Evolutionary conservation across 345 rosid genomes (phyloP), one percentile per base, ranked within the genome.

Genomic region (Heritiera fomes): DNA sequence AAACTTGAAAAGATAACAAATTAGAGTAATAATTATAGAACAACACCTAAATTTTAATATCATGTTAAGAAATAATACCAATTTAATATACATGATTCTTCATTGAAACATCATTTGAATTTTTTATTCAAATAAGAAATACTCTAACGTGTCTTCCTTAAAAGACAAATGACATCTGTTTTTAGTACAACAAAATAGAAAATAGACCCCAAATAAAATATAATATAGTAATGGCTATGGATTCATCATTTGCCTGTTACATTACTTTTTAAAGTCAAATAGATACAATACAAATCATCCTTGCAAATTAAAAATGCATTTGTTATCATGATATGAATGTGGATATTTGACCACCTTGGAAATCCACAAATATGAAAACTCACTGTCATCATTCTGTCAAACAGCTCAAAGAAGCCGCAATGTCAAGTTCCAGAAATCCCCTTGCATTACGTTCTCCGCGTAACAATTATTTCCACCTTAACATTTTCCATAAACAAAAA

Each of bases 371-470:
- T 71, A 52, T 71, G 75, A 34, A 71, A 52, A 4, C 75, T 17
- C 30, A 52, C 75, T 71, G 75, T 71, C 75, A 71, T 52, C 61
- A 71, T 71, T 71, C 75, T 71, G 75, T 52, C 61, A 5, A 40
- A 32, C 46, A n/a, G 52, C 72, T 8, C 32, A 9, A n/a, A 10
- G 6, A 43, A 50, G 14, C 32, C 9, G 8, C 52, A 7, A 65
- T 7, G 2, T 18, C 5, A 4, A 12, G 12, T 10, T 62, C 17
- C 66, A 62, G 14, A 61, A 43, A 11, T 0, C 73, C 59, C 75
- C 3, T 23, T 13, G 4, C 13, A 20, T 23, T 47, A 28, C 11
- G 1, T 28, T 47, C 41, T 71, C 75, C 75, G 75, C 75, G 75
- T 71, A 52, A 52, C 45, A 32, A 52, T 32, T 52, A 46, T 15